Evolutionary conservation across 345 rosid genomes (phyloP).

Genomic region (Ceriops decandra): DNA sequence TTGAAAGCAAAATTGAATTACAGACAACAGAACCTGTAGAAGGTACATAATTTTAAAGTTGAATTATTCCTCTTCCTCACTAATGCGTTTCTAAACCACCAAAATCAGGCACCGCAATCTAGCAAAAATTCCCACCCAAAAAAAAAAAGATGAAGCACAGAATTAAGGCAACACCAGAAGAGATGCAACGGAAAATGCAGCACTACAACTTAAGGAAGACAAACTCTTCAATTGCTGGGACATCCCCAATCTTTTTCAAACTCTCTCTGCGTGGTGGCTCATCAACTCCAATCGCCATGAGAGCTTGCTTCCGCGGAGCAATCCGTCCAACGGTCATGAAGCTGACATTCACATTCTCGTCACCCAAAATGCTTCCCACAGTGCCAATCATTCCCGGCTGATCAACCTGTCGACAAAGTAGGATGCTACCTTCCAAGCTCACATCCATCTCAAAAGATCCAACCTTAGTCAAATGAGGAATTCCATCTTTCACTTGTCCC

Average conservation of each 20-base stretch:
- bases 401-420: conserved; percentile 78
- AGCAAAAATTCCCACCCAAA: neutral
- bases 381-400: conserved; percentile 83
- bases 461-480: conserved; percentile 72
- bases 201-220: conserved; percentile 66
- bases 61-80: neutral
- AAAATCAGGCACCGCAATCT: neutral
- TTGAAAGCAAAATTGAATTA: neutral
- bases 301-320: conserved; percentile 74
- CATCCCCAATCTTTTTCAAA: conserved; percentile 59
- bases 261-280: conserved; percentile 58
- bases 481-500: conserved; percentile 70
- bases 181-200: neutral
- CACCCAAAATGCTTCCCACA: conserved; percentile 69
- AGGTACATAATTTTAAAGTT: neutral
- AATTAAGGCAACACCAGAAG: neutral
- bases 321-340: conserved; percentile 90
- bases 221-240: conserved; percentile 66
- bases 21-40: neutral
- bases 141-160: neutral
- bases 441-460: conserved; percentile 79
- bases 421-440: conserved; percentile 73
- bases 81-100: neutral
- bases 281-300: conserved; percentile 82
- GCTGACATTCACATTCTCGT: conserved; percentile 73